Conservation (phyloP, 1,139 yeast genomes). For the Magnusiomyces tetraspermus region DNA sequence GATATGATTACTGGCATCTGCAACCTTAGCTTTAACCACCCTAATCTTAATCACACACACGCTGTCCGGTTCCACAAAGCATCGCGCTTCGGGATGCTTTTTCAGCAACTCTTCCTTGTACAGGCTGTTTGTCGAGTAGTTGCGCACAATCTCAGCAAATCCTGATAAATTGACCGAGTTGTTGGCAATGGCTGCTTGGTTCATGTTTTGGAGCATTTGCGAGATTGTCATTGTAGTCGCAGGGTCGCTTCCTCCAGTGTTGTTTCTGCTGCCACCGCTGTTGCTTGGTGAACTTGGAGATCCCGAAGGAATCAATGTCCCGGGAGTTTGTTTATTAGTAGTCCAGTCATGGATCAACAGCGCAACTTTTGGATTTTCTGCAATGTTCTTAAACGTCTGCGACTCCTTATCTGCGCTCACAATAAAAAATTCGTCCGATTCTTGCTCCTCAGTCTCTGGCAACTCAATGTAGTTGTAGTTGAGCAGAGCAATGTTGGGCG, state of each 20-base stretch:
- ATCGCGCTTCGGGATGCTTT: conserved; percentile 53
- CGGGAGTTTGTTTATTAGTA: conserved; percentile 37
- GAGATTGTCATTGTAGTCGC: too few relatives aligned
- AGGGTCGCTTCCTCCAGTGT: too few relatives aligned
- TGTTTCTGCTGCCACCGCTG: too few relatives aligned
- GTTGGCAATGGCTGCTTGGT: conserved; percentile 65
- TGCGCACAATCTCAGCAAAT: conserved; percentile 47
- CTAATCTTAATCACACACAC: conserved; percentile 57
- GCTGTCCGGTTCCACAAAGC: conserved; percentile 55
- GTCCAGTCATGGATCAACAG: conserved; percentile 83
- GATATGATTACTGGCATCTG: conserved; percentile 67
- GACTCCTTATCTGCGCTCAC: conserved; percentile 63
- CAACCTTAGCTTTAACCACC: conserved; percentile 62
- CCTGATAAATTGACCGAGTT: conserved; percentile 76
- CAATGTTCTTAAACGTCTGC: conserved; percentile 58
- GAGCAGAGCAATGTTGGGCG: conserved; percentile 86
- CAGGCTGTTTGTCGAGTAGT: conserved; percentile 33
- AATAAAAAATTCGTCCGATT: conserved; percentile 35
- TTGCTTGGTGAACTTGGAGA: too few relatives aligned
- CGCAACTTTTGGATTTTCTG: conserved; percentile 63
- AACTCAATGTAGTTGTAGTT: conserved; percentile 56
- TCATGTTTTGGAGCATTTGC: conserved; percentile 58
- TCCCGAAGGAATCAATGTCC: conserved; percentile 19
- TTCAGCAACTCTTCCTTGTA: conserved; percentile 52
- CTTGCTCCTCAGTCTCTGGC: conserved; percentile 19